Conservation (phyloP, 345 rosid genomes). For the Eucalyptus cladocalyx region DNA sequence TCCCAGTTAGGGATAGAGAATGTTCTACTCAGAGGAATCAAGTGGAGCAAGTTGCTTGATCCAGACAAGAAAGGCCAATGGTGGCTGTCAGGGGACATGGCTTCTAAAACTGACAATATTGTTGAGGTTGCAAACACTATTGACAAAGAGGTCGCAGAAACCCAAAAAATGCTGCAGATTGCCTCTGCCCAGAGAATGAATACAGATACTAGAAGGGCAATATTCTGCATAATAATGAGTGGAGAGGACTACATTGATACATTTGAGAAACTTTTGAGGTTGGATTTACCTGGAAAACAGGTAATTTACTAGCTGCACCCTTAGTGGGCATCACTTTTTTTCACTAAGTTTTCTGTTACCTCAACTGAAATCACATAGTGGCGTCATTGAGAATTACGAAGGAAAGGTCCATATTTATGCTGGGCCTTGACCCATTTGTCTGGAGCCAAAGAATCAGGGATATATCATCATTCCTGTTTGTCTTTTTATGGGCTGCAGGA, state of each 20-base stretch:
- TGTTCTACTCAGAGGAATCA: constrained; percentile 59
- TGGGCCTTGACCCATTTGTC: background rate
- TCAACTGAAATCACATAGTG: background rate
- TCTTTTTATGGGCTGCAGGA: constrained; percentile 29
- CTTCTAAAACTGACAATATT: constrained; percentile 16
- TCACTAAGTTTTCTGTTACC: background rate
- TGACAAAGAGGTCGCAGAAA: constrained; percentile 72
- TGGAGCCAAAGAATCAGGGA: background rate
- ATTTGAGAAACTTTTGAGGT: constrained; percentile 73
- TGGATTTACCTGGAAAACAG: constrained; percentile 83
- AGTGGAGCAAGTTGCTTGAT: constrained; percentile 88
- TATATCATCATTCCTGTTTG: background rate
- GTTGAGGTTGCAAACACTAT: constrained; percentile 75
- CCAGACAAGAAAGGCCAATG: constrained; percentile 88
- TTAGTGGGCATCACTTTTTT: background rate
- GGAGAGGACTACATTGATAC: constrained; percentile 91
- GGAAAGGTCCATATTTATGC: background rate
- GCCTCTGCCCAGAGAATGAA: constrained; percentile 93
- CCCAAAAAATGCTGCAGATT: constrained; percentile 85
- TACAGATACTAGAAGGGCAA: constrained; percentile 83
- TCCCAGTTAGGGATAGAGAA: constrained; percentile 62
- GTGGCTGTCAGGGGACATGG: constrained; percentile 71
- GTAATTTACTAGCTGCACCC: constrained; percentile 2
- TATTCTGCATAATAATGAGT: constrained; percentile 90
- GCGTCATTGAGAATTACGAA: background rate